These are phyloP conservation scores for Westerdykella ornata DNA, from an alignment of 2,329 filamentous ascomycete genomes.

Conservation along the genomic window DNA sequence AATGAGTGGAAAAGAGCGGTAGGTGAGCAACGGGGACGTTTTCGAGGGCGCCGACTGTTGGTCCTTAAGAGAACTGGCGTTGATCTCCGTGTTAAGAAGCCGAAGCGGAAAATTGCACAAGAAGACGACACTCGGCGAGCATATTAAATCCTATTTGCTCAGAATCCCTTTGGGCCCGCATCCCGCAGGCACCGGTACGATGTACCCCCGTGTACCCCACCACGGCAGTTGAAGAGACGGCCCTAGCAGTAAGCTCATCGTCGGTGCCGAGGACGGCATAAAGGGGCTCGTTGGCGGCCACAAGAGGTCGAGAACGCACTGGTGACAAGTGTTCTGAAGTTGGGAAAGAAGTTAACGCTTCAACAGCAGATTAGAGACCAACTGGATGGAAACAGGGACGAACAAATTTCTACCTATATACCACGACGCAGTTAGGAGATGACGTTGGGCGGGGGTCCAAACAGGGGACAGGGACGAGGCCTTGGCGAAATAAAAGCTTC, in stretches of 20 bases:
- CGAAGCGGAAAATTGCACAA: background rate
- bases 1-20: background rate
- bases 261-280: background rate
- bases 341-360: no score
- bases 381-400: no score
- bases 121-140: background rate
- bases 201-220: slow-evolving; percentile 25
- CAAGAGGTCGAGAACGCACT: no score
- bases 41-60: background rate
- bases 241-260: slow-evolving; percentile 5
- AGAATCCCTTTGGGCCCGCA: background rate
- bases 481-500: no score
- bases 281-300: no score
- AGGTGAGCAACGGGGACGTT: background rate
- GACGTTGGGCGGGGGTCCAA: no score
- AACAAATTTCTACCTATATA: no score
- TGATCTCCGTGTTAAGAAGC: background rate
- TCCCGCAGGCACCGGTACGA: background rate
- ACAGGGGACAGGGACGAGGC: no score
- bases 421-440: no score
- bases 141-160: background rate
- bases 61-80: background rate
- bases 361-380: no score
- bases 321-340: no score
- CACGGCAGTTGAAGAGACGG: slow-evolving; percentile 28